Evolutionary conservation across 148 eudicot genomes (phyloP).

Genomic region (Chenopodium suecicum): DNA sequence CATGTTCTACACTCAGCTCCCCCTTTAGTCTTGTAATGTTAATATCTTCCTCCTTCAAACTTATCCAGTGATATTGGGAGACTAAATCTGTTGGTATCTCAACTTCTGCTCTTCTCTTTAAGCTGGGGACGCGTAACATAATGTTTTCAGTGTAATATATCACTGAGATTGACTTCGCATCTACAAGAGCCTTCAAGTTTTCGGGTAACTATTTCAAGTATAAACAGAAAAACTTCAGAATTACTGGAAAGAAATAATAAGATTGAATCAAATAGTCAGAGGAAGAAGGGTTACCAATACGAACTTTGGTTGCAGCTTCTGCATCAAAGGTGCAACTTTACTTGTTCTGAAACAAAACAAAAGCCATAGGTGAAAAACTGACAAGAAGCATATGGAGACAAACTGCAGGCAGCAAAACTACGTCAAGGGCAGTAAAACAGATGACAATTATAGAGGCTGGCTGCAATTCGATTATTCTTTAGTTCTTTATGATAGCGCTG

Average conservation of each 20-base stretch:
- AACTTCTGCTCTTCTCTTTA: slow-evolving; percentile 40
- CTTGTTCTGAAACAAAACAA: slow-evolving; percentile 43
- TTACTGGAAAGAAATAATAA: not conserved
- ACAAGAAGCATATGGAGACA: not conserved
- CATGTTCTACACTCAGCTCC: slow-evolving; percentile 53
- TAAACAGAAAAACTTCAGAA: not conserved
- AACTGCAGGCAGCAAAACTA: slow-evolving; percentile 1
- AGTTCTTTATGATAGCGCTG: not conserved
- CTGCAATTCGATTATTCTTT: not conserved
- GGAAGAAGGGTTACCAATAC: slow-evolving; percentile 49
- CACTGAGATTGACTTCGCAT: slow-evolving; percentile 33
- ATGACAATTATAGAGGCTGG: not conserved
- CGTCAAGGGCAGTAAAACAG: not conserved
- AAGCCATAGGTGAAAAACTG: not conserved
- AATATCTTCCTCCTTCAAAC: slow-evolving; percentile 36
- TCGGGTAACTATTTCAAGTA: slow-evolving; percentile 62
- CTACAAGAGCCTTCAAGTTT: slow-evolving; percentile 31
- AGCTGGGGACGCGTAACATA: slow-evolving; percentile 45
- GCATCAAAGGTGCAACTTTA: slow-evolving; percentile 53
- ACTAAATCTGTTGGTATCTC: slow-evolving; percentile 58
- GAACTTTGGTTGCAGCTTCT: slow-evolving; percentile 55
- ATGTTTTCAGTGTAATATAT: slow-evolving; percentile 44
- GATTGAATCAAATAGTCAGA: not conserved
- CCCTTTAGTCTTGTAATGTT: slow-evolving; percentile 61
- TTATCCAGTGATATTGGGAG: slow-evolving; percentile 42